phyloP scores from a whole-genome alignment of 2,329 filamentous ascomycete genomes.

The Bertia moriformis region DNA sequence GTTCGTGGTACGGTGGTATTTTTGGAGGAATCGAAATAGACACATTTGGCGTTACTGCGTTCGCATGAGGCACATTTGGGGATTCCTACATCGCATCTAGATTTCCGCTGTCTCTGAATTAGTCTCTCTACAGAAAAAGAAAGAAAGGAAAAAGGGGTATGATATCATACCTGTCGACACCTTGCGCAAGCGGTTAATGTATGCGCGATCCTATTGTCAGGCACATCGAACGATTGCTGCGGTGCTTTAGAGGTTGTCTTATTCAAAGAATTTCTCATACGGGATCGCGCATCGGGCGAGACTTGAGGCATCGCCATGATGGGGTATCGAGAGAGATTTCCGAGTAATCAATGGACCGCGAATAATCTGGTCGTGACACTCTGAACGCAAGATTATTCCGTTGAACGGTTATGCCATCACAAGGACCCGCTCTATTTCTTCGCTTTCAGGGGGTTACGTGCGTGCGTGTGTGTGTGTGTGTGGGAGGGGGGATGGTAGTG shows the following conservation, averaged over 20 bases:
- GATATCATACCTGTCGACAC: conserved; percentile 22
- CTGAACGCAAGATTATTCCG: too few relatives aligned
- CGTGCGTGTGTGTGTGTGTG: too few relatives aligned
- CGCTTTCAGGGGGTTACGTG: too few relatives aligned
- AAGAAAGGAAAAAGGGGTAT: conserved; percentile 2
- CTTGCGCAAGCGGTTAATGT: conserved; percentile 28
- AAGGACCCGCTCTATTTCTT: too few relatives aligned
- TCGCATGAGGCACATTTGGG: conserved; percentile 49
- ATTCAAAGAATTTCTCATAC: neutral
- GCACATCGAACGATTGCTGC: conserved; percentile 7
- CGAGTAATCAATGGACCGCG: too few relatives aligned
- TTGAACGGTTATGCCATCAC: too few relatives aligned
- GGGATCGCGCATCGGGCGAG: neutral
- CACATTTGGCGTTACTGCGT: conserved; percentile 46
- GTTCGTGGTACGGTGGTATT: conserved; percentile 42
- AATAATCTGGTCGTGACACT: too few relatives aligned
- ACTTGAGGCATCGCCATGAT: neutral
- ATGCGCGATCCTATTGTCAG: conserved; percentile 21
- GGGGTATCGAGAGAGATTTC: too few relatives aligned
- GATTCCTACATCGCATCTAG: conserved; percentile 47
- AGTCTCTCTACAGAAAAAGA: neutral
- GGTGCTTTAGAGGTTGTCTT: neutral
- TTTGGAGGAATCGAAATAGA: conserved; percentile 48
- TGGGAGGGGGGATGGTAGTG: too few relatives aligned
- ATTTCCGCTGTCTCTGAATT: conserved; percentile 34